Evolutionary conservation across 345 rosid genomes (phyloP).

Genomic region (Rhizophora mangle): DNA sequence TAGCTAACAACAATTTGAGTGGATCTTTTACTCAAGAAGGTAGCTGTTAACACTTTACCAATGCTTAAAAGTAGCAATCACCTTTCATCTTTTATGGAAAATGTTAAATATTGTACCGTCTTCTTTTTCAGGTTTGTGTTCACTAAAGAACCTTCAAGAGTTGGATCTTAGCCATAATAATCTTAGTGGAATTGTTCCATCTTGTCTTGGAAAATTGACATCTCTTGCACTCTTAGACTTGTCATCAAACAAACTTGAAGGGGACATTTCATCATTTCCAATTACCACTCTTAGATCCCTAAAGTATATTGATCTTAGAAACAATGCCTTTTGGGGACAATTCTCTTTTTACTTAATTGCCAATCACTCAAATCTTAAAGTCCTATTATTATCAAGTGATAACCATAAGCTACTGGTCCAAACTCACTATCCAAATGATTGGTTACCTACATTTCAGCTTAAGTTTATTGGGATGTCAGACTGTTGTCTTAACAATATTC

Average conservation of each 20-base stretch:
- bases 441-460: not conserved
- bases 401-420: not conserved
- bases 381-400: no score
- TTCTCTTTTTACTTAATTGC: not conserved
- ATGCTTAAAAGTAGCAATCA: no score
- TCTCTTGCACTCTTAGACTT: not conserved
- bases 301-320: not conserved
- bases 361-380: not conserved
- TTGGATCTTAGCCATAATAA: not conserved
- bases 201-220: not conserved
- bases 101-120: no score
- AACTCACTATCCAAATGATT: not conserved
- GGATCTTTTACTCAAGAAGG: no score
- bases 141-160: not conserved
- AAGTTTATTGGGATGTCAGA: not conserved
- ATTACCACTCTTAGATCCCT: not conserved
- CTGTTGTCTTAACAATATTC: not conserved
- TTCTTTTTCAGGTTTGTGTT: slow-evolving; percentile 1
- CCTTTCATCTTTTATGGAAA: no score
- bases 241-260: not conserved
- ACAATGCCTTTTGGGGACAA: not conserved
- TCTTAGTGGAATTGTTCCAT: not conserved
- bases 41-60: no score
- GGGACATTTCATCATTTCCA: not conserved
- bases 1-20: no score